Evolutionary conservation across 139 green algal genomes (phyloP).

Genomic region (Chlamydomonas applanata): DNA sequence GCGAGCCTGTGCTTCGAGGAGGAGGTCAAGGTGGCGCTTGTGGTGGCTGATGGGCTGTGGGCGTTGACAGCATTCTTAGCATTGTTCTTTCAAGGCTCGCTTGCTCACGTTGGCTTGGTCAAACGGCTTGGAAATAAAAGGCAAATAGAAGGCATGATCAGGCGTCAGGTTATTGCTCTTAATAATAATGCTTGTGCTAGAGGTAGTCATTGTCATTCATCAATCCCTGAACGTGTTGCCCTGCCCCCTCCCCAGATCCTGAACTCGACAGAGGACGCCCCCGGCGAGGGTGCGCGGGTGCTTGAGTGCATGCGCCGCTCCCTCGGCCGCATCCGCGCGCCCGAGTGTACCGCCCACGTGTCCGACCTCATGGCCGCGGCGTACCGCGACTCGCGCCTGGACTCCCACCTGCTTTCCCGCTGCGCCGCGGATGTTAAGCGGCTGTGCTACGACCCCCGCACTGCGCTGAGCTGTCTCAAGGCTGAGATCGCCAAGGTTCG

Average conservation of each 20-base stretch:
- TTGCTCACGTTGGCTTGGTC: too few species aligned
- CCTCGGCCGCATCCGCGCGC: conserved; percentile 6
- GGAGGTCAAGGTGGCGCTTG: background rate
- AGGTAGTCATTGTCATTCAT: too few species aligned
- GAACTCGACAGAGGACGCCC: background rate
- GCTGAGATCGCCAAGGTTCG: too few species aligned
- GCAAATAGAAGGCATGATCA: too few species aligned
- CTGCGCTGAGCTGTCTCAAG: background rate
- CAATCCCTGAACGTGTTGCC: too few species aligned
- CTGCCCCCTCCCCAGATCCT: background rate
- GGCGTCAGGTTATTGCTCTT: too few species aligned
- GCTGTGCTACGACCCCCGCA: conserved; percentile 1
- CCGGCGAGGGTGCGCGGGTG: conserved; percentile 7
- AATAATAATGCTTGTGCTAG: too few species aligned
- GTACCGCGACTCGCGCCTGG: conserved; percentile 23
- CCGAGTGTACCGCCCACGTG: conserved; percentile 25
- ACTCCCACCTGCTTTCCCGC: conserved; percentile 15
- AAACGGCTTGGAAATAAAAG: too few species aligned
- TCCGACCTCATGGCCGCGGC: background rate
- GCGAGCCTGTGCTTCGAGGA: conserved; percentile 16
- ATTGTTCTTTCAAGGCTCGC: too few species aligned
- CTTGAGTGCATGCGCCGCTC: conserved; percentile 31
- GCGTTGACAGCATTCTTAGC: too few species aligned
- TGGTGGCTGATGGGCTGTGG: background rate
- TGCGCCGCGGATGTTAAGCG: conserved; percentile 11